phyloP scores from a whole-genome alignment of 1,284 basidiomycete genomes.

The Schizopora paradoxa region DNA sequence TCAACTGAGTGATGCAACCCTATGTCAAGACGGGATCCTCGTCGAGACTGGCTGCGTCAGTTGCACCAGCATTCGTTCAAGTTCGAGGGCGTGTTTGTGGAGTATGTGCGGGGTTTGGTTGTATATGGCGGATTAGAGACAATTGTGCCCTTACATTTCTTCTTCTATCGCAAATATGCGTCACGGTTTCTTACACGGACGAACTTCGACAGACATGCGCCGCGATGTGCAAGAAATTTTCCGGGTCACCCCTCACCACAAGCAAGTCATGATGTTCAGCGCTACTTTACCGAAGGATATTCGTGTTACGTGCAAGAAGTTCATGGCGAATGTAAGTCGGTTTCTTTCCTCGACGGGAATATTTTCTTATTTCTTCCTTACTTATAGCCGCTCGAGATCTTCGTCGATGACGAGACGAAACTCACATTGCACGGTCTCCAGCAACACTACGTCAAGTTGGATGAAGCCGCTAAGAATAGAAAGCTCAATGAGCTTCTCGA shows the following conservation, averaged over 20 bases:
- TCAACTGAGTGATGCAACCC: too few species aligned
- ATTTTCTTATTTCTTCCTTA: constrained; percentile 15
- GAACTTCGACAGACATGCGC: constrained; percentile 92
- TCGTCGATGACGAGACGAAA: constrained; percentile 99
- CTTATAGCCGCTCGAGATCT: constrained; percentile 92
- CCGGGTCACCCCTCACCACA: constrained; percentile 98
- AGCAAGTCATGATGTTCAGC: constrained; percentile 99
- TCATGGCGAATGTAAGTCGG: constrained; percentile 92
- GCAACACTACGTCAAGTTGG: constrained; percentile 97
- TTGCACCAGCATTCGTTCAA: too few species aligned
- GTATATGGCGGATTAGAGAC: background rate
- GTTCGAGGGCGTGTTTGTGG: background rate
- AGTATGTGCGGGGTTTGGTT: background rate
- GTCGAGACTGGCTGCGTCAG: too few species aligned
- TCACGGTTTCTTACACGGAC: constrained; percentile 62
- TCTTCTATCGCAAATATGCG: constrained; percentile 37
- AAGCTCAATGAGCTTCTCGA: constrained; percentile 97
- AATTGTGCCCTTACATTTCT: constrained; percentile 38
- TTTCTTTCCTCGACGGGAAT: background rate
- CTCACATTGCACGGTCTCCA: constrained; percentile 97
- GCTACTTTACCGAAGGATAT: constrained; percentile 98
- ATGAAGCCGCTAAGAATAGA: constrained; percentile 94
- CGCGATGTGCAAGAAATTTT: constrained; percentile 99
- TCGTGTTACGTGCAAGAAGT: constrained; percentile 97
- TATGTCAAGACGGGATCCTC: too few species aligned